phyloP scores from a whole-genome alignment of 1,139 yeast genomes.

The Blastobotrys malaysiensis region DNA sequence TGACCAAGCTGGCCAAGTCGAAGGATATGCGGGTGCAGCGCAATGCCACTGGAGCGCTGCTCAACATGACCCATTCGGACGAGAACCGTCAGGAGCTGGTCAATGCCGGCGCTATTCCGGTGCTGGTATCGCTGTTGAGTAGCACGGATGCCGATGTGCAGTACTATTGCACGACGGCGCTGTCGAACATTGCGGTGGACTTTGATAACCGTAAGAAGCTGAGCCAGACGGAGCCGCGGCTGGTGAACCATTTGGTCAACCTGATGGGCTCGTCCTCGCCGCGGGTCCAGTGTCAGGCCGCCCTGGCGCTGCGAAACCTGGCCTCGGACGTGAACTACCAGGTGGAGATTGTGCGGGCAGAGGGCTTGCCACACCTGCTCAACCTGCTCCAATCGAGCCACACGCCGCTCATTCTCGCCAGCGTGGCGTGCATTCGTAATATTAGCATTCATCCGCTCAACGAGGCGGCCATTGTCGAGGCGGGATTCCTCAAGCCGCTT shows the following conservation, averaged over 20 bases:
- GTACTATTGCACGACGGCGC: conserved; percentile 95
- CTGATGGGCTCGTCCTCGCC: conserved; percentile 89
- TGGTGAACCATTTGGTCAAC: conserved; percentile 79
- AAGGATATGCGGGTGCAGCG: conserved; percentile 95
- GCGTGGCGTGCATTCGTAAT: conserved; percentile 96
- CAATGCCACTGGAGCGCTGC: conserved; percentile 95
- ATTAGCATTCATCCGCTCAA: conserved; percentile 94
- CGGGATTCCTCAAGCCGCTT: conserved; percentile 88
- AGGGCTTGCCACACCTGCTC: conserved; percentile 89
- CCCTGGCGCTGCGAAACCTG: conserved; percentile 87
- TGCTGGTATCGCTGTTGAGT: conserved; percentile 79
- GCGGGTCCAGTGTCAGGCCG: conserved; percentile 97
- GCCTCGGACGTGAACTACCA: conserved; percentile 93
- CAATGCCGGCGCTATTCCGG: conserved; percentile 97
- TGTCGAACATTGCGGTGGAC: conserved; percentile 95
- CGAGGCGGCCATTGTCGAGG: conserved; percentile 91
- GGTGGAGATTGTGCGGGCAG: conserved; percentile 90
- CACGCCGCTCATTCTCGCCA: conserved; percentile 88
- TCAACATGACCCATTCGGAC: conserved; percentile 96
- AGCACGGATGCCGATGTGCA: conserved; percentile 95
- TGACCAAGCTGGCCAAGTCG: conserved; percentile 89
- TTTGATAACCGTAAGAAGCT: conserved; percentile 82
- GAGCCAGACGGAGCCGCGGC: conserved; percentile 89
- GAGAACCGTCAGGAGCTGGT: conserved; percentile 96
- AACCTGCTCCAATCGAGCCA: conserved; percentile 83